Evolutionary conservation across 345 rosid genomes (phyloP), one percentile per base, ranked within the genome.

Genomic region (Fremontodendron californicum): DNA sequence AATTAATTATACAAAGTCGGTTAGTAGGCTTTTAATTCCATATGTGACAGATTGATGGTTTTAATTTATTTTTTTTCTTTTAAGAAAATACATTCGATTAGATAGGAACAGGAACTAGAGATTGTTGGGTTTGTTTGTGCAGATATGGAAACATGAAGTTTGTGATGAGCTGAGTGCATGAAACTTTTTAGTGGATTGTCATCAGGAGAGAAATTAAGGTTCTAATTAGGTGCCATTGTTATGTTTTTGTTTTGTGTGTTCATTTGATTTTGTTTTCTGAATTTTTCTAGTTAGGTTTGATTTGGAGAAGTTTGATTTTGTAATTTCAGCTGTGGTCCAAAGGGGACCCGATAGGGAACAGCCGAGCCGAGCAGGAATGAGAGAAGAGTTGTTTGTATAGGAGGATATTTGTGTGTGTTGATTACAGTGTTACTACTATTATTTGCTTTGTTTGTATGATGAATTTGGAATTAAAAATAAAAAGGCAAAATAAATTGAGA

Each of bases 301-400:
- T 65, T 63, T 52, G 67, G 66, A 67, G 49, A 72, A 71, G 77
- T 60, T 80, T 79, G 83, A 64, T 74, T 61, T 49, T 86, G 82
- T 84, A 81, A 74, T 79, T 75, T 63, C 79, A 65, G 83, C 43
- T 74, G 40, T 78, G 65, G 88, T 87, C 85, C 82, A n/a, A 82
- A 84, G 48, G 85, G 85, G 55, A 61, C 51, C 15, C 46, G 9
- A 75, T 46, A 75, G 78, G 68, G 25, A 78, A 40, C n/a, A n/a
- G n/a, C n/a, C n/a, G n/a, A n/a, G n/a, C n/a, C n/a, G n/a, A n/a
- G n/a, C 13, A 48, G 42, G 74, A 66, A 35, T 37, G 80, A n/a
- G n/a, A n/a, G n/a, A n/a, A 71, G 75, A 71, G 61, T 33, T 71
- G 75, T 46, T 76, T 87, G 90, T 87, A 85, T 83, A 85, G 90